These are phyloP conservation scores for Hymenoscyphus salicellus DNA, from an alignment of 2,329 filamentous ascomycete genomes.

Conservation along the genomic window DNA sequence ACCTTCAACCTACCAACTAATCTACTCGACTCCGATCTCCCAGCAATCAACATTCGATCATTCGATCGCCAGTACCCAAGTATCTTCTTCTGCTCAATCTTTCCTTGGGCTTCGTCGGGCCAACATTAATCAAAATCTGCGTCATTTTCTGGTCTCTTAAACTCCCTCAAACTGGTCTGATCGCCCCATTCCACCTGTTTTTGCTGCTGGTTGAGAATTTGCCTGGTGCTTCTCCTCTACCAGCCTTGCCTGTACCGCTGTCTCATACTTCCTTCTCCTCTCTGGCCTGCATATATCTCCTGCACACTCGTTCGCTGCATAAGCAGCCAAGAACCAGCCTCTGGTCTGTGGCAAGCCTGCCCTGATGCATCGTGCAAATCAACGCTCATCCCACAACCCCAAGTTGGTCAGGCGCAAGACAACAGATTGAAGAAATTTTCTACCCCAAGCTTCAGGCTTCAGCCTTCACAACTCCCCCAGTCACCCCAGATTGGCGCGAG, in stretches of 20 bases:
- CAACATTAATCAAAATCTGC: neutral
- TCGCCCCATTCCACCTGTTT: neutral
- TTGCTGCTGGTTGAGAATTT: conserved; percentile 4
- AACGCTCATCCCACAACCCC: conserved; percentile 6
- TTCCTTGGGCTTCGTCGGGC: neutral
- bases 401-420: conserved; percentile 23
- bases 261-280: conserved; percentile 25
- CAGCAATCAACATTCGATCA: neutral
- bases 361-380: conserved; percentile 19
- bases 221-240: neutral
- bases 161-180: conserved; percentile 4
- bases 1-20: too few relatives aligned
- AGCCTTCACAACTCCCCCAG: conserved; percentile 16
- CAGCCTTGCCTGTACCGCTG: neutral
- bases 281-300: conserved; percentile 19
- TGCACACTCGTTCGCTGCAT: conserved; percentile 10
- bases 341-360: neutral
- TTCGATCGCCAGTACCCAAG: neutral
- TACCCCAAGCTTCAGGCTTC: conserved; percentile 26
- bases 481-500: conserved; percentile 19
- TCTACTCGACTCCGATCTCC: neutral
- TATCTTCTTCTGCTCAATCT: neutral
- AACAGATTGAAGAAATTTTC: conserved; percentile 23
- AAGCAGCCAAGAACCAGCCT: conserved; percentile 16
- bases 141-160: conserved; percentile 4